These are phyloP conservation scores for Sphagnum magellanicum DNA, from an alignment of 228 moss, liverwort and hornwort species.

Conservation along the genomic window DNA sequence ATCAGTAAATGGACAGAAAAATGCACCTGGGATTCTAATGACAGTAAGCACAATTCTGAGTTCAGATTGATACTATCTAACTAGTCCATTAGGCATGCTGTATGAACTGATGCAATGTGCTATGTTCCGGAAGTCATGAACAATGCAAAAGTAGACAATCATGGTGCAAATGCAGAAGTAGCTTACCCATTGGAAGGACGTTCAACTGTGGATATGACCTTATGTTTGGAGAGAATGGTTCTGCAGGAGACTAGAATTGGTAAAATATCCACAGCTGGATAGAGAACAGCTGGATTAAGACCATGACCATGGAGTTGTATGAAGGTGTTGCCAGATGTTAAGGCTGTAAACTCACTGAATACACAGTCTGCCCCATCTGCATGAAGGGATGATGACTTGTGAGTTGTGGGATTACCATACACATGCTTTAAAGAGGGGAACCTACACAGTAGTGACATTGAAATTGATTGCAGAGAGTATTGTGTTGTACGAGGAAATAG, in stretches of 20 bases:
- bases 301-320: conserved; percentile 53
- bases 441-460: too few relatives aligned
- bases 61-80: too few relatives aligned
- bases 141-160: too few relatives aligned
- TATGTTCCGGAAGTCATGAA: too few relatives aligned
- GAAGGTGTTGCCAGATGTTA: conserved; percentile 70
- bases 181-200: conserved; percentile 35
- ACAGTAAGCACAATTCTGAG: too few relatives aligned
- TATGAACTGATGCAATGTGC: too few relatives aligned
- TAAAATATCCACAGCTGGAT: conserved; percentile 81
- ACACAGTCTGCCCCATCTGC: conserved; percentile 87
- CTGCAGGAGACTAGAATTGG: conserved; percentile 25
- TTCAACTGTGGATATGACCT: conserved; percentile 15
- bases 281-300: conserved; percentile 73
- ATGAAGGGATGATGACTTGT: conserved; percentile 16
- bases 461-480: too few relatives aligned
- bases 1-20: conserved; percentile 89
- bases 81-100: too few relatives aligned
- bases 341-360: conserved; percentile 81
- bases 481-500: background rate
- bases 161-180: background rate
- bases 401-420: conserved; percentile 18
- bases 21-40: conserved; percentile 31
- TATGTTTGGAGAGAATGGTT: conserved; percentile 8
- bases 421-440: conserved; percentile 13